These are phyloP conservation scores for Linnemannia zychae DNA, from an alignment of 192 early-diverging fungal genomes.

Conservation along the genomic window DNA sequence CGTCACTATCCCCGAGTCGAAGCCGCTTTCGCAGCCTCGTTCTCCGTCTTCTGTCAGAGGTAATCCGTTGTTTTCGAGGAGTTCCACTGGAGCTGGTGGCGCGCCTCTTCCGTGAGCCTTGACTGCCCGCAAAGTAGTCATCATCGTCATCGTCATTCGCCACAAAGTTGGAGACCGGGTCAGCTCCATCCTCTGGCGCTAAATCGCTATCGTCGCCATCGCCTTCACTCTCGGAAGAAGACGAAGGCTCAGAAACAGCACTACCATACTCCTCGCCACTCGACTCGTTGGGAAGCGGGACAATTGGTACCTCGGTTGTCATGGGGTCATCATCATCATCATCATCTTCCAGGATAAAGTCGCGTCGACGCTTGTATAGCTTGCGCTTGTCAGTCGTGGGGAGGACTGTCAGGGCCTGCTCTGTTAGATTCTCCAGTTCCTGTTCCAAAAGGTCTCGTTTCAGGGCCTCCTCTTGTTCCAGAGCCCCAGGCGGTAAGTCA, in stretches of 20 bases:
- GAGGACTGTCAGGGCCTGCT: slow-evolving; percentile 42
- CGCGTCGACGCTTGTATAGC: slow-evolving; percentile 34
- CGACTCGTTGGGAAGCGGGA: slow-evolving; percentile 70
- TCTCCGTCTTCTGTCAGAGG: slow-evolving; percentile 23
- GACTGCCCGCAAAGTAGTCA: slow-evolving; percentile 39
- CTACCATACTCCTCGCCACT: slow-evolving; percentile 72
- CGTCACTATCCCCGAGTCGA: slow-evolving; percentile 45
- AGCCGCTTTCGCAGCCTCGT: slow-evolving; percentile 28
- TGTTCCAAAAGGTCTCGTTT: slow-evolving; percentile 58
- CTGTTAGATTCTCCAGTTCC: slow-evolving; percentile 64
- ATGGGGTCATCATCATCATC: slow-evolving; percentile 57
- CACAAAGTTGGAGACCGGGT: slow-evolving; percentile 29
- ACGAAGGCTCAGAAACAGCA: slow-evolving; percentile 41
- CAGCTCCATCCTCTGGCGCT: slow-evolving; percentile 19
- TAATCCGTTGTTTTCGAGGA: slow-evolving; percentile 30
- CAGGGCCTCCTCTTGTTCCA: slow-evolving; percentile 66
- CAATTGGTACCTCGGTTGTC: slow-evolving; percentile 59
- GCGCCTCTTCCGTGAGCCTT: slow-evolving; percentile 38
- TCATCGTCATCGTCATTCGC: slow-evolving; percentile 64
- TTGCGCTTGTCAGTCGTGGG: slow-evolving; percentile 55
- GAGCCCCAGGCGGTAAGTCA: slow-evolving; percentile 53
- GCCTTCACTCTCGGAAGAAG: slow-evolving; percentile 64
- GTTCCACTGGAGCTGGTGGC: slow-evolving; percentile 40
- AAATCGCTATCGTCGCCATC: slow-evolving; percentile 68
- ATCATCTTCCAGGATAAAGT: slow-evolving; percentile 52